Base-by-base conservation (phyloP, 805 yeast genomes). In the Candida nanaspora region DNA sequence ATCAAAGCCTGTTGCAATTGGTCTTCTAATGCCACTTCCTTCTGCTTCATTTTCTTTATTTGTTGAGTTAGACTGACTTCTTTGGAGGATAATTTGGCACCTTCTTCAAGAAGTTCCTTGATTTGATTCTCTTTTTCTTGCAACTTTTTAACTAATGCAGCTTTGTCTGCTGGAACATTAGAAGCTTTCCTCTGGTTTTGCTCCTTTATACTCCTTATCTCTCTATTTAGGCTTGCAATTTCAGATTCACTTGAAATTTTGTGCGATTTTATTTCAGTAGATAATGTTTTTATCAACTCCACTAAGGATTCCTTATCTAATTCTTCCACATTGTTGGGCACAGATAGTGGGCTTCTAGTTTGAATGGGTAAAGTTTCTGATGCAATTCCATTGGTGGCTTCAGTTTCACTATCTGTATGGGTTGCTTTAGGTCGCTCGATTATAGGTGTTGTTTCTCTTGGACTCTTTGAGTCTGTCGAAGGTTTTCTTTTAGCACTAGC, bases 31-130 rank as follows among this genome's bases (percentile, higher is more conserved):
- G 59, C 57, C 6, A 47, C 14, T 38, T 76, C 74, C 29, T 66
- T 69, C 18, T 69, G 61, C 33, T 78, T 76, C 42, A 88, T 59
- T 46, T 71, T 69, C 46, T 84, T 84, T 38, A 89, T 76, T 0
- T 80, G 68, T 32, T 78, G 85, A 48, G 75, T 78, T 39, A 79
- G 69, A 48, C 74, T 76, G 22, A 86, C 68, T 51, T 91, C 97
- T 45, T 76, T 79, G 43, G 72, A 70, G 0, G 93, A 78, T 30
- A 87, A 61, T 20, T 72, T 76, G 46, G 82, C 80, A 4, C 95
- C 95, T 59, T 88, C 96, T 41, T 74, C 77, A 53, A 84, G 55
- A 23, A 89, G 62, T 42, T 81, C 79, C 15, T 74, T 72, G 21
- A 89, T 78, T 25, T 78, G 74, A 11, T 66, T 71, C 39, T 88